Evolutionary conservation across 2,329 filamentous ascomycete genomes (phyloP).

Genomic region (Beauveria brongniartii): DNA sequence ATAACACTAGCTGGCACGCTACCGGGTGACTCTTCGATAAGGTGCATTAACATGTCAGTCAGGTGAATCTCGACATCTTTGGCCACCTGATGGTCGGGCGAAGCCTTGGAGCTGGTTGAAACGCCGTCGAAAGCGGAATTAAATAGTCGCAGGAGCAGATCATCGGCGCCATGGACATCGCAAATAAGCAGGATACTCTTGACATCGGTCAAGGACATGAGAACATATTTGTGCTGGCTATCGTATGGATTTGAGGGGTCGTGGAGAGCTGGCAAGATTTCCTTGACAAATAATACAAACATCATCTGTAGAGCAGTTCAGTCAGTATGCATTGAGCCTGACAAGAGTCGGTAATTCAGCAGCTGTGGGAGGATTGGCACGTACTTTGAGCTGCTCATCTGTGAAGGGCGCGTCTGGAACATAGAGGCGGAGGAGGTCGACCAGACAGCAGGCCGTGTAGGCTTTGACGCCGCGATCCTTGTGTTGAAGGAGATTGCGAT

Average conservation of each 20-base stretch:
- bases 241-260: slow-evolving; percentile 87
- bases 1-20: slow-evolving; percentile 71
- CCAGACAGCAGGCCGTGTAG: slow-evolving; percentile 79
- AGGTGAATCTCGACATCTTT: slow-evolving; percentile 94
- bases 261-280: slow-evolving; percentile 75
- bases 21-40: slow-evolving; percentile 77
- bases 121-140: slow-evolving; percentile 87
- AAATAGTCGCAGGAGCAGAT: slow-evolving; percentile 74
- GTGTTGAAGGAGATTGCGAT: slow-evolving; percentile 74
- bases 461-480: slow-evolving; percentile 92
- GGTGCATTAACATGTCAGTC: slow-evolving; percentile 71
- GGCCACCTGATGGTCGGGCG: slow-evolving; percentile 71
- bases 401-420: slow-evolving; percentile 95
- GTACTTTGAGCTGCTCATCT: slow-evolving; percentile 73
- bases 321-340: slow-evolving; percentile 16
- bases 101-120: slow-evolving; percentile 65
- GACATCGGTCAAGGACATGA: slow-evolving; percentile 81
- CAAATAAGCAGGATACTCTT: slow-evolving; percentile 91
- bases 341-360: neutral
- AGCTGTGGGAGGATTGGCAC: neutral
- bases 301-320: slow-evolving; percentile 58
- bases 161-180: slow-evolving; percentile 76
- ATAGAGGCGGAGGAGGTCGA: slow-evolving; percentile 87
- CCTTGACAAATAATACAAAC: slow-evolving; percentile 79
- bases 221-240: slow-evolving; percentile 83